These are phyloP conservation scores for Phytophthora parvispora DNA, from an alignment of 352 stramenopile species.

Conservation along the genomic window DNA sequence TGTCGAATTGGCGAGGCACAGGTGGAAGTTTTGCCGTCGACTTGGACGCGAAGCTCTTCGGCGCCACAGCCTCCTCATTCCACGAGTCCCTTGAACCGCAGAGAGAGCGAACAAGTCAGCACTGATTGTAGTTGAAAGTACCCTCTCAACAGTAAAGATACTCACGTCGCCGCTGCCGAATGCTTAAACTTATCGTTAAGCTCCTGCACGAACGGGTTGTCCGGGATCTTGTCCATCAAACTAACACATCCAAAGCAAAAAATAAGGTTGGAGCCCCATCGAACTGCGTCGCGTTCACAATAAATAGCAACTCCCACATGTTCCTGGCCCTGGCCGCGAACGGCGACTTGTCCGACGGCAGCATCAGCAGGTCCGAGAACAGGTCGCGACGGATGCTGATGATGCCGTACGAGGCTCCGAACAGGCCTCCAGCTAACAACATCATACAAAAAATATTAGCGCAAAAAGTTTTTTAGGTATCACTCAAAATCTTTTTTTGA, in stretches of 20 bases:
- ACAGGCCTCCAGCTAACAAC: constrained; percentile 56
- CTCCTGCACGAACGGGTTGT: constrained; percentile 64
- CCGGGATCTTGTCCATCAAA: constrained; percentile 50
- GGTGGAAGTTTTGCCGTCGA: constrained; percentile 12
- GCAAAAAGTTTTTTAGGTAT: neutral
- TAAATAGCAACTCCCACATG: constrained; percentile 59
- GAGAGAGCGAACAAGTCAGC: neutral
- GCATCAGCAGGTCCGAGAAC: constrained; percentile 74
- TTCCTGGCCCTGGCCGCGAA: constrained; percentile 62
- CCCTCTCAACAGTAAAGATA: neutral
- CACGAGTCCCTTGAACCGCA: constrained; percentile 55
- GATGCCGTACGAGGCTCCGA: constrained; percentile 74
- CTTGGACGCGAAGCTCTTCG: constrained; percentile 15
- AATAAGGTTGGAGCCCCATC: too few species aligned
- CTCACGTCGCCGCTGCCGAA: constrained; percentile 54
- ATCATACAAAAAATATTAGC: neutral
- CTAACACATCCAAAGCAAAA: constrained; percentile 27
- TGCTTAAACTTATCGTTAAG: constrained; percentile 63
- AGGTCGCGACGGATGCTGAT: constrained; percentile 75
- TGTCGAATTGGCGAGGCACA: constrained; percentile 17
- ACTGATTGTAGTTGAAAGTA: neutral
- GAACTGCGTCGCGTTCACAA: too few species aligned
- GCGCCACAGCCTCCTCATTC: constrained; percentile 31
- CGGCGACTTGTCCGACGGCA: constrained; percentile 73
- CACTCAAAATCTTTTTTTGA: neutral